Evolutionary conservation across 2,329 filamentous ascomycete genomes (phyloP).

Genomic region (Cercospora beticola): DNA sequence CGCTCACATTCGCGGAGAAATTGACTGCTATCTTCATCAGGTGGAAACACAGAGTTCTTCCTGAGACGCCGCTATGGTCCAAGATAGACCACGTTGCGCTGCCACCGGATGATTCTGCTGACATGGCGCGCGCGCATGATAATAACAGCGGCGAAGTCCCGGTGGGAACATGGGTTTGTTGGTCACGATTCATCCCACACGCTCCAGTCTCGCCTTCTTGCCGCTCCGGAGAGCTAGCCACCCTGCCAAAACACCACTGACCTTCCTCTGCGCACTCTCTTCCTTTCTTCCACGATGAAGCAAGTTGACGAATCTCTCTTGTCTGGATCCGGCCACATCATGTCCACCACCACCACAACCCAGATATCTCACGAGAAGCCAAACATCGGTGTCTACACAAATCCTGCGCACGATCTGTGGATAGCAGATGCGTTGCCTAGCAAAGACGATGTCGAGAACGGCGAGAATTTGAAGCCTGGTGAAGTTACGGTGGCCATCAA

Average conservation of each 20-base stretch:
- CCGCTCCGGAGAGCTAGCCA: conserved; percentile 12
- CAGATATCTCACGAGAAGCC: conserved; percentile 61
- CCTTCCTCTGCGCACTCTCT: conserved; percentile 2
- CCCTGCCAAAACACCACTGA: conserved; percentile 13
- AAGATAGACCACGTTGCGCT: not conserved
- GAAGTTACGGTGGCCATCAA: conserved; percentile 87
- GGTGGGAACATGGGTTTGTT: conserved; percentile 2
- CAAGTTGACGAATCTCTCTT: conserved; percentile 15
- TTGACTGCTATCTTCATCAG: conserved; percentile 9
- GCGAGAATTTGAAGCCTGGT: conserved; percentile 69
- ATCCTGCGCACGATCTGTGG: conserved; percentile 89
- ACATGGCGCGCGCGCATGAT: conserved; percentile 5
- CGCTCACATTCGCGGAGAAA: conserved; percentile 15
- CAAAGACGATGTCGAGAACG: conserved; percentile 68
- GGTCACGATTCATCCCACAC: conserved; percentile 5
- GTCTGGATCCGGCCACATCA: conserved; percentile 11
- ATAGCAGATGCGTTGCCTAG: conserved; percentile 75
- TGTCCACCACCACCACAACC: conserved; percentile 22
- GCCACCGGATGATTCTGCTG: conserved; percentile 10
- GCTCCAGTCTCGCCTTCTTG: conserved; percentile 6
- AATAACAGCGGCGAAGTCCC: conserved; percentile 2
- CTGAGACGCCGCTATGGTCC: conserved; percentile 1
- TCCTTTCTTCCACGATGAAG: conserved; percentile 15
- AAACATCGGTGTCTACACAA: conserved; percentile 96
- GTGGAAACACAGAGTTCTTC: conserved; percentile 9